Conservation (phyloP, 345 rosid genomes). For the Laguncularia racemosa region DNA sequence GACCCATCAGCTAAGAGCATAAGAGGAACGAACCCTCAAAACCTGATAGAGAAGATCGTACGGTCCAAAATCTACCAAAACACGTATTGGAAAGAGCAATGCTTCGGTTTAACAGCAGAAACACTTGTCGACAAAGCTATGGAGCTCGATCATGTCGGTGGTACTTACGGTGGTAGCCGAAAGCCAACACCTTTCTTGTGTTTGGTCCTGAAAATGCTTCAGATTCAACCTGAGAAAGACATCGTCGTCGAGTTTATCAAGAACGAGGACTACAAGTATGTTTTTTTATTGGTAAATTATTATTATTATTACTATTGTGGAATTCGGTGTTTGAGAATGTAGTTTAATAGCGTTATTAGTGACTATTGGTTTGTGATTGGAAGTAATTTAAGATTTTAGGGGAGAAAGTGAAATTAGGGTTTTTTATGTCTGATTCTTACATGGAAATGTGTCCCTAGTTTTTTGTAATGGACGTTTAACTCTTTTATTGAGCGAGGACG, state of each 20-base stretch:
- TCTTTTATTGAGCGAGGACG: no score
- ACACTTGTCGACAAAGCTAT: conserved; percentile 86
- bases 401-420: background rate
- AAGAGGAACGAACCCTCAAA: conserved; percentile 83
- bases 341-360: no score
- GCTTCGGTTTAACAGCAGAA: conserved; percentile 87
- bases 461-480: no score
- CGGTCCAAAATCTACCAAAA: conserved; percentile 74
- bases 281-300: background rate
- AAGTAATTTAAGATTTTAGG: no score
- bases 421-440: background rate
- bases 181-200: conserved; percentile 88
- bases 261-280: conserved; percentile 88
- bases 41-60: conserved; percentile 75
- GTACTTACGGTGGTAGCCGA: conserved; percentile 76
- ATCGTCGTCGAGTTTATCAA: conserved; percentile 87
- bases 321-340: no score
- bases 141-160: conserved; percentile 90
- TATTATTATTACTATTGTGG: no score
- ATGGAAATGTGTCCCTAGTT: no score
- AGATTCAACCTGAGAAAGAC: conserved; percentile 91
- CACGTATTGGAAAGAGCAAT: conserved; percentile 91
- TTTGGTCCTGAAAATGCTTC: conserved; percentile 79
- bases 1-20: conserved; percentile 87
- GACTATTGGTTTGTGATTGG: no score